Conservation (phyloP, 257 asterid species). For the Ophiorrhiza pumila region DNA sequence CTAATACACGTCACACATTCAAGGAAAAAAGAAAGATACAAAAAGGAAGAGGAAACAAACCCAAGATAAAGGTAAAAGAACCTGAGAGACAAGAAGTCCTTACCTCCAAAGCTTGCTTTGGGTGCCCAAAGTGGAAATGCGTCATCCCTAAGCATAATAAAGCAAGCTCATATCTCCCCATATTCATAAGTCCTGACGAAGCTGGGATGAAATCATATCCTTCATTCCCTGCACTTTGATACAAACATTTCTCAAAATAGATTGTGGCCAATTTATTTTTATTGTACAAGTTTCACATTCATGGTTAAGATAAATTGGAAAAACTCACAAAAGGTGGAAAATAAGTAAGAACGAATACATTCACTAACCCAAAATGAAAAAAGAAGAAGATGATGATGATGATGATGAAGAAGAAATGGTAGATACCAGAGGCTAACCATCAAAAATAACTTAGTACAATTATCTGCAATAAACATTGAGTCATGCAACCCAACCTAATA, state of each 20-base stretch:
- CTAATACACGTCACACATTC: neutral
- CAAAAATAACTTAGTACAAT: too few relatives aligned
- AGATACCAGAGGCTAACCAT: too few relatives aligned
- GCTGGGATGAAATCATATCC: constrained; percentile 69
- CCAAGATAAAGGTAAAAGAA: constrained; percentile 12
- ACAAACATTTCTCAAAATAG: constrained; percentile 37
- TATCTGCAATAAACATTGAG: too few relatives aligned
- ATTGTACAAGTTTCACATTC: neutral
- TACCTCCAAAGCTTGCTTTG: constrained; percentile 90
- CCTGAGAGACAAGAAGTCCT: constrained; percentile 1
- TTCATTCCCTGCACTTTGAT: constrained; percentile 99
- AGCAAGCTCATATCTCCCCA: constrained; percentile 90
- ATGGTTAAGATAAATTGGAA: neutral
- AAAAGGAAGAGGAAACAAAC: constrained; percentile 6
- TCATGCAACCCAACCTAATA: too few relatives aligned
- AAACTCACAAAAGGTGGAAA: neutral
- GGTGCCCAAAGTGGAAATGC: constrained; percentile 96
- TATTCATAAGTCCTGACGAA: constrained; percentile 53
- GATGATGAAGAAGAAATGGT: neutral
- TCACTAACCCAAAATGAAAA: neutral
- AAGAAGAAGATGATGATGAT: neutral
- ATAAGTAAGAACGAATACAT: neutral
- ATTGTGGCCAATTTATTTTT: constrained; percentile 5
- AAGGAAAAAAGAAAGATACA: neutral
- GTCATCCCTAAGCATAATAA: constrained; percentile 91